Conservation (phyloP, 1,139 yeast species). For the Diutina mesorugosa region DNA sequence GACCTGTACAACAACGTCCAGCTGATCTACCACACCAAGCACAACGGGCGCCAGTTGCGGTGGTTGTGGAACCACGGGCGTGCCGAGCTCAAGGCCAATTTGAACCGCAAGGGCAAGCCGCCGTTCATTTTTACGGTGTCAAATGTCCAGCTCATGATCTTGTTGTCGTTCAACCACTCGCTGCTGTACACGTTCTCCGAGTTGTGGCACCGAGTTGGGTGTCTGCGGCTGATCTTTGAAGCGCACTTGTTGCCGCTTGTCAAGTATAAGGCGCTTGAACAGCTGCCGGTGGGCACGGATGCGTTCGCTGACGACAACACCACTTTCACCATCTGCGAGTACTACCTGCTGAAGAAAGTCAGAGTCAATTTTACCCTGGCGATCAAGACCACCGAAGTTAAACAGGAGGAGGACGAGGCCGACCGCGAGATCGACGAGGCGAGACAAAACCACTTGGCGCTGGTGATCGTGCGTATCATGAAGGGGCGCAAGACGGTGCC, state of each 20-base stretch:
- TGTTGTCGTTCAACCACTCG: slow-evolving; percentile 63
- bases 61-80: slow-evolving; percentile 97
- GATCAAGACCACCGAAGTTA: slow-evolving; percentile 63
- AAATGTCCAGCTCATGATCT: slow-evolving; percentile 74
- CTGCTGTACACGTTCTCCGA: slow-evolving; percentile 48
- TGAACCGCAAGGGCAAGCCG: slow-evolving; percentile 71
- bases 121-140: slow-evolving; percentile 77
- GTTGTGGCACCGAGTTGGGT: slow-evolving; percentile 54
- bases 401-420: slow-evolving; percentile 63
- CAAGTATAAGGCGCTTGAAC: slow-evolving; percentile 63
- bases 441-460: slow-evolving; percentile 76
- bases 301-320: slow-evolving; percentile 16
- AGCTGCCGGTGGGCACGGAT: slow-evolving; percentile 47
- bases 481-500: slow-evolving; percentile 75
- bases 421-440: slow-evolving; percentile 79
- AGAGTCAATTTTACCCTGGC: slow-evolving; percentile 80
- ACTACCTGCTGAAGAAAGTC: slow-evolving; percentile 74
- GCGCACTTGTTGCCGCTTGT: slow-evolving; percentile 70
- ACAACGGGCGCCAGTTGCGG: slow-evolving; percentile 77
- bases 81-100: slow-evolving; percentile 85
- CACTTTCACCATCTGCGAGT: slow-evolving; percentile 57
- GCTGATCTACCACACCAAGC: slow-evolving; percentile 59
- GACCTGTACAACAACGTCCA: slow-evolving; percentile 57
- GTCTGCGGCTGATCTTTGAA: slow-evolving; percentile 53
- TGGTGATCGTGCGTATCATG: slow-evolving; percentile 94